phyloP scores from a whole-genome alignment of 352 stramenopile genomes.

The Globisporangium carolinianum region DNA sequence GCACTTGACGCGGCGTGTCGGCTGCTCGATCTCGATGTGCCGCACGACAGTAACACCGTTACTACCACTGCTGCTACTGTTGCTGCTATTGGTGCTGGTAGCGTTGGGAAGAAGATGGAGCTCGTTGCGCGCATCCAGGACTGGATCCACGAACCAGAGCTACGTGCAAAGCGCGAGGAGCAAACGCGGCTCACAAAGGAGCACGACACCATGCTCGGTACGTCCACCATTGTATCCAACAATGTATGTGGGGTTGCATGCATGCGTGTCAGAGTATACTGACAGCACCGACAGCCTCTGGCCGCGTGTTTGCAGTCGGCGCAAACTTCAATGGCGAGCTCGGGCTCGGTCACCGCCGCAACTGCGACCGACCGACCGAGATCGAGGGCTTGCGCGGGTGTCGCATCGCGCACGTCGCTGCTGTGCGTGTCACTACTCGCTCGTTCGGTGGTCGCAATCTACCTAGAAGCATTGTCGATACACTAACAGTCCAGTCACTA shows the following conservation, averaged over 20 bases:
- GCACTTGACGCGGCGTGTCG: conserved; percentile 49
- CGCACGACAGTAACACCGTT: background rate
- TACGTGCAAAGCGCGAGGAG: conserved; percentile 25
- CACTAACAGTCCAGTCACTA: background rate
- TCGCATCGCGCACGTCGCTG: conserved; percentile 36
- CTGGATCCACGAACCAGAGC: conserved; percentile 58
- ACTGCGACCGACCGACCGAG: conserved; percentile 36
- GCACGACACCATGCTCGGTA: conserved; percentile 38
- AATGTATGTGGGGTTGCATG: too few species aligned
- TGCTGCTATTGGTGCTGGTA: background rate
- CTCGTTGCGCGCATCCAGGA: conserved; percentile 62
- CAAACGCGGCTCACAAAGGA: conserved; percentile 28
- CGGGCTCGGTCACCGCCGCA: conserved; percentile 40
- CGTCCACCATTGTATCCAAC: too few species aligned
- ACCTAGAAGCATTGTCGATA: too few species aligned
- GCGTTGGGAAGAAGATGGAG: conserved; percentile 46
- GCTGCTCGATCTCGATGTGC: conserved; percentile 41
- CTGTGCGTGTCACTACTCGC: too few species aligned
- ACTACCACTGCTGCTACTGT: background rate
- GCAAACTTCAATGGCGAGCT: conserved; percentile 62
- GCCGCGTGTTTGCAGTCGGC: conserved; percentile 62
- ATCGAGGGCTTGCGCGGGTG: conserved; percentile 44
- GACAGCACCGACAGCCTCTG: conserved; percentile 20
- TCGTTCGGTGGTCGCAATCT: too few species aligned
- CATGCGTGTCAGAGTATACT: background rate